These are phyloP conservation scores for Colletotrichum plurivorum DNA, from an alignment of 2,329 filamentous ascomycete species.

Conservation along the genomic window DNA sequence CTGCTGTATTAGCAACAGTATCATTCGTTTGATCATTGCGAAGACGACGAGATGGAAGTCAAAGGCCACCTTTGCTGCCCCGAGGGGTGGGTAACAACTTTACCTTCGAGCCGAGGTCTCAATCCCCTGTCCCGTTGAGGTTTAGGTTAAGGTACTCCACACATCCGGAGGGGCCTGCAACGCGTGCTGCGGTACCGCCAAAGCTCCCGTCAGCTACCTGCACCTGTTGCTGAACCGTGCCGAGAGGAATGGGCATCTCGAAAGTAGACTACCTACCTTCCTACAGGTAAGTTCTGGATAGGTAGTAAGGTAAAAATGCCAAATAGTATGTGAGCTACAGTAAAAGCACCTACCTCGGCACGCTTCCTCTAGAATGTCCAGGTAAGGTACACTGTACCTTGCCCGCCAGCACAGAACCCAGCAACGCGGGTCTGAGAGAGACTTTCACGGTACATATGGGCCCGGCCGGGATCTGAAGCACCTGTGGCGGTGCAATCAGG, in stretches of 20 bases:
- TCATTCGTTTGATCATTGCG: too few relatives aligned
- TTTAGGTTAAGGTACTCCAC: slow-evolving; percentile 13
- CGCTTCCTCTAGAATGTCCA: too few relatives aligned
- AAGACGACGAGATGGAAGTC: too few relatives aligned
- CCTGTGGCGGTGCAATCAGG: slow-evolving; percentile 36
- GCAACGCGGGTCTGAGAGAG: too few relatives aligned
- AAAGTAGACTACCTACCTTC: not conserved
- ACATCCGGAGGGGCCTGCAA: not conserved
- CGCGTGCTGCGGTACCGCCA: not conserved
- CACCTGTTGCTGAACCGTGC: slow-evolving; percentile 18
- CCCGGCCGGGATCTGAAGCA: not conserved
- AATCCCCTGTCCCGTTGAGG: slow-evolving; percentile 11
- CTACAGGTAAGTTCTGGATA: not conserved
- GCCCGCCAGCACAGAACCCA: too few relatives aligned
- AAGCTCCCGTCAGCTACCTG: slow-evolving; percentile 4
- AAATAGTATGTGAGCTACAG: too few relatives aligned
- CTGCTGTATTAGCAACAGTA: too few relatives aligned
- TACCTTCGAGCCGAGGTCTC: slow-evolving; percentile 20
- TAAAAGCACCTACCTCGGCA: too few relatives aligned
- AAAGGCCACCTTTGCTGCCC: not conserved
- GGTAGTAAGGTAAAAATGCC: too few relatives aligned
- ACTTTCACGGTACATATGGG: not conserved
- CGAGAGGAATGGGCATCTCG: not conserved
- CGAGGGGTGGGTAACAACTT: not conserved
- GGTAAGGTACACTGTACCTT: too few relatives aligned